phyloP scores from a whole-genome alignment of 129 eudicot species.

The Apium graveolens region DNA sequence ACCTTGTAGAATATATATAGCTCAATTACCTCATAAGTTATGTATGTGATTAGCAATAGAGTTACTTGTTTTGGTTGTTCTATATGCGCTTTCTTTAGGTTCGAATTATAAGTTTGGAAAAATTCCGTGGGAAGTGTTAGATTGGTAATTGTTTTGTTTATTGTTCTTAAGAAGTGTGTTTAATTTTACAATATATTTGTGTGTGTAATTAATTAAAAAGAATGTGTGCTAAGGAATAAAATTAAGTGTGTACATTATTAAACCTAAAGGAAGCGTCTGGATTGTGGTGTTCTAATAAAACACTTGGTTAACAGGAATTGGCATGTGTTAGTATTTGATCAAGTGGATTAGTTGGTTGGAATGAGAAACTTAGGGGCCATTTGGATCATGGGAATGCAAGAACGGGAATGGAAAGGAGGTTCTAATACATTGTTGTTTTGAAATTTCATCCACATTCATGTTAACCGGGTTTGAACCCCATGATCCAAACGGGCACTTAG shows the following conservation, averaged over 20 bases:
- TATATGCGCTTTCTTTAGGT: neutral
- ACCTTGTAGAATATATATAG: neutral
- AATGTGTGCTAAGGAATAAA: neutral
- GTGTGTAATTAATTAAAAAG: no score
- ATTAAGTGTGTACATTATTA: neutral
- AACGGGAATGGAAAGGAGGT: no score
- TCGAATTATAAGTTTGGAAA: neutral
- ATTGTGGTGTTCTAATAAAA: neutral
- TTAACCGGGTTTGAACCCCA: no score
- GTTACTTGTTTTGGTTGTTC: no score
- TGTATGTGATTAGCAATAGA: no score
- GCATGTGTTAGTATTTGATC: neutral
- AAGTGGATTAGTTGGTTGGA: neutral
- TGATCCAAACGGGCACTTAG: no score
- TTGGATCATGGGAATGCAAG: no score
- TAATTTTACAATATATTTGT: neutral
- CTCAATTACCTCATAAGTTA: neutral
- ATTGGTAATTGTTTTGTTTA: neutral
- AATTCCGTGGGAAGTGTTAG: neutral
- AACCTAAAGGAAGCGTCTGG: neutral
- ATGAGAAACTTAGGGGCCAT: neutral
- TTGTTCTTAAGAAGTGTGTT: neutral
- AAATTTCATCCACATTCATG: no score
- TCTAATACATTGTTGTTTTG: no score
- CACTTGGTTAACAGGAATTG: neutral